Percentiles rank a stretch among this genome's conserved stretches.
These are phyloP conservation scores for Quercus phellos DNA, from an alignment of 331 rosid genomes.

Conservation along the genomic window DNA sequence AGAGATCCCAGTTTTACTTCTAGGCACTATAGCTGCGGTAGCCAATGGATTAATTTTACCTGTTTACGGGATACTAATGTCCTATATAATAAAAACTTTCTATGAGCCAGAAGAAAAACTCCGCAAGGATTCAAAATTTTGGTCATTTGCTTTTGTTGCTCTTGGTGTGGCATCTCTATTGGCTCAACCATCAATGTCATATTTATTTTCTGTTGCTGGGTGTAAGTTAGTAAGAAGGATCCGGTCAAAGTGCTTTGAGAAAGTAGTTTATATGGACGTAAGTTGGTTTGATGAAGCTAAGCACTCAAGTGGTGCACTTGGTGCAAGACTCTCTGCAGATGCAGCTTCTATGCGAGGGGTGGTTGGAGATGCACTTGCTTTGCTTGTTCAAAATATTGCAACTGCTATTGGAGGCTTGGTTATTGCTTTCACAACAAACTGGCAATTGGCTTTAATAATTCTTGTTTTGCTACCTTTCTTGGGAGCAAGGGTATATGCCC, in stretches of 20 bases:
- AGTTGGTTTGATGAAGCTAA: slow-evolving; percentile 77
- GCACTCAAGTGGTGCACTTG: slow-evolving; percentile 74
- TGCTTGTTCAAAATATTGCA: slow-evolving; percentile 48
- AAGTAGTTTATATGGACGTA: slow-evolving; percentile 74
- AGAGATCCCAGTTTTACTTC: slow-evolving; percentile 53
- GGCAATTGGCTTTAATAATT: slow-evolving; percentile 60
- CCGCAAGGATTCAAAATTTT: slow-evolving; percentile 50
- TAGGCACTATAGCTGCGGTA: slow-evolving; percentile 52
- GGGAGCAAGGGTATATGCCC: slow-evolving; percentile 39
- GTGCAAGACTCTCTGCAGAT: slow-evolving; percentile 75
- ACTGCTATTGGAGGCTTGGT: slow-evolving; percentile 51
- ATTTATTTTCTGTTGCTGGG: slow-evolving; percentile 63
- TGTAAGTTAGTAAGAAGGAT: slow-evolving; percentile 55
- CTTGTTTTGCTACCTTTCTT: slow-evolving; percentile 57
- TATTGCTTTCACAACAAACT: slow-evolving; percentile 65
- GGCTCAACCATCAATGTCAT: slow-evolving; percentile 39
- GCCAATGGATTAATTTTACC: slow-evolving; percentile 51
- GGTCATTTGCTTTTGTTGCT: slow-evolving; percentile 49
- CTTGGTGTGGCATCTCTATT: slow-evolving; percentile 38
- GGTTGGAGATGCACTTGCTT: slow-evolving; percentile 73
- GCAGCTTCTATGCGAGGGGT: slow-evolving; percentile 54
- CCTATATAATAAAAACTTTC: slow-evolving; percentile 45
- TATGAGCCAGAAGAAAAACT: slow-evolving; percentile 48
- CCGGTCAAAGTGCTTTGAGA: slow-evolving; percentile 60
- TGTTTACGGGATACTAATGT: slow-evolving; percentile 38